A percentile compares a stretch with the other conserved stretches of the same genome.
Conservation (phyloP, 1,139 yeast genomes). For the Spathaspora jeffriesii region DNA sequence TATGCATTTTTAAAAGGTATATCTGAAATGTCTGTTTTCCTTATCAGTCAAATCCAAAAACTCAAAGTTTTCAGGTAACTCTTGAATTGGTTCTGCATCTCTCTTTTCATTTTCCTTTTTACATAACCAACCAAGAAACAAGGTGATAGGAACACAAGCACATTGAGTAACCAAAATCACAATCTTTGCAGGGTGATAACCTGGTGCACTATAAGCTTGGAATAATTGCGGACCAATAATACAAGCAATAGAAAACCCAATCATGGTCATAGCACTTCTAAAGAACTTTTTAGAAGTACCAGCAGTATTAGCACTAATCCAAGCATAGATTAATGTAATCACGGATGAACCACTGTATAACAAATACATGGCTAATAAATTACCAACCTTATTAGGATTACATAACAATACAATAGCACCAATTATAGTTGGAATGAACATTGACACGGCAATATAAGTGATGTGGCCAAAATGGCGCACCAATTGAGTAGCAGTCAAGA, state of each 20-base stretch:
- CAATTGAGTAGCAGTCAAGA: conserved; percentile 30
- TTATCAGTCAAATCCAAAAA: conserved; percentile 38
- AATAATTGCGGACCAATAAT: conserved; percentile 43
- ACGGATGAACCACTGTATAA: conserved; percentile 37
- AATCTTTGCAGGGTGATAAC: conserved; percentile 38
- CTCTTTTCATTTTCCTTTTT: conserved; percentile 25
- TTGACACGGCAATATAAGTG: conserved; percentile 26
- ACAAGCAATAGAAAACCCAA: conserved; percentile 35
- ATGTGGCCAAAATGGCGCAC: conserved; percentile 26
- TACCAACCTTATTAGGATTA: conserved; percentile 27
- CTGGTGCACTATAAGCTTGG: conserved; percentile 24
- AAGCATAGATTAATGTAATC: conserved; percentile 32
- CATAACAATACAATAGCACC: conserved; percentile 37
- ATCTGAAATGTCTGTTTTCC: conserved; percentile 34
- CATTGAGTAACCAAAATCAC: conserved; percentile 31
- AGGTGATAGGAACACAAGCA: conserved; percentile 31
- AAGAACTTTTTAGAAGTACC: conserved; percentile 34
- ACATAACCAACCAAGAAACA: conserved; percentile 25
- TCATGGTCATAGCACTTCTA: conserved; percentile 31
- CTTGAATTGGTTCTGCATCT: conserved; percentile 16
- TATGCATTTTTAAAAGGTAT: conserved; percentile 23
- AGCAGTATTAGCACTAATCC: conserved; percentile 38
- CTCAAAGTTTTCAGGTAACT: conserved; percentile 22
- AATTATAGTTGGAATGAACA: conserved; percentile 35
- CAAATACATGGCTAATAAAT: conserved; percentile 36